These are phyloP conservation scores for Annulohypoxylon stygium DNA, from an alignment of 495 filamentous ascomycete genomes.

Conservation along the genomic window DNA sequence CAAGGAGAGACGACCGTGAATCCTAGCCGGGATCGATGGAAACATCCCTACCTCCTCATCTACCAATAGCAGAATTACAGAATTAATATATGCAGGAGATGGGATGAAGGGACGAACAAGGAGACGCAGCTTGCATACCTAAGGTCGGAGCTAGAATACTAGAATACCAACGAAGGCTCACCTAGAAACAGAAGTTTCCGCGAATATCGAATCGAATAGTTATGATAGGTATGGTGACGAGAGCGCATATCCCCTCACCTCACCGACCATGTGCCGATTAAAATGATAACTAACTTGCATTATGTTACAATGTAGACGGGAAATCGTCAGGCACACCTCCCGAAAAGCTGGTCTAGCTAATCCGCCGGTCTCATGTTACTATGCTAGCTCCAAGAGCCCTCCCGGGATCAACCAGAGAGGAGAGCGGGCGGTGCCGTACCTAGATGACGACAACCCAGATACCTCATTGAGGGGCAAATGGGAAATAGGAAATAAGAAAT, in stretches of 20 bases:
- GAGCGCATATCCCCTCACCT: conserved; percentile 20
- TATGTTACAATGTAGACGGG: conserved; percentile 38
- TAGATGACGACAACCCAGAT: conserved; percentile 26
- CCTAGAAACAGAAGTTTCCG: conserved; percentile 15
- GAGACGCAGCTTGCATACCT: conserved; percentile 30
- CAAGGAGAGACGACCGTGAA: conserved; percentile 25
- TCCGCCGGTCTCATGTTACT: conserved; percentile 6
- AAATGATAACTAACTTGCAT: conserved; percentile 35
- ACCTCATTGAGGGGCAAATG: conserved; percentile 13
- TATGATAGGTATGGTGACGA: neutral
- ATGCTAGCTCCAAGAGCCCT: conserved; percentile 21
- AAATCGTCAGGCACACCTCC: conserved; percentile 49
- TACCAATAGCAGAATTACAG: conserved; percentile 27
- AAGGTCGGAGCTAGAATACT: conserved; percentile 26
- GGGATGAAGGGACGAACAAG: conserved; percentile 31
- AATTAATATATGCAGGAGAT: conserved; percentile 34
- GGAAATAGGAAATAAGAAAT: neutral
- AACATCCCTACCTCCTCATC: conserved; percentile 15
- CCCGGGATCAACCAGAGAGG: conserved; percentile 33
- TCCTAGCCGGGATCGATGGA: conserved; percentile 21
- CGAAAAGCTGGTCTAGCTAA: conserved; percentile 38
- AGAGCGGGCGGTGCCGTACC: conserved; percentile 44
- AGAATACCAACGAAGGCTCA: conserved; percentile 33
- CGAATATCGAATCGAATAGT: neutral
- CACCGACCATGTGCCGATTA: conserved; percentile 37